Conservation (phyloP, 2,329 filamentous ascomycete genomes). For the Leptographium flavum region DNA sequence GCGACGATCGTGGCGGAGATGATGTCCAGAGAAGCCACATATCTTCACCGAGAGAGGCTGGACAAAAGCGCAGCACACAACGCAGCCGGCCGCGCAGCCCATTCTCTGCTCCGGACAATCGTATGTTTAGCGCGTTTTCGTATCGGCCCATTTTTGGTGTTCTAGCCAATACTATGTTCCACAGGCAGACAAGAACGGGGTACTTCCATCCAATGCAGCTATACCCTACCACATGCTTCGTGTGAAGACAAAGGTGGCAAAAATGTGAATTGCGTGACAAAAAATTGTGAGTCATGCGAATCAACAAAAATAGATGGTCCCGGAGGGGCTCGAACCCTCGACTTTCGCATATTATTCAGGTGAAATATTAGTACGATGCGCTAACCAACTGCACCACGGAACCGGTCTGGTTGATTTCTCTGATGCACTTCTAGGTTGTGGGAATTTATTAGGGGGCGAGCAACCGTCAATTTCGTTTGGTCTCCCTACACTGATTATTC, state of each 20-base stretch:
- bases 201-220: too few relatives aligned
- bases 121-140: too few relatives aligned
- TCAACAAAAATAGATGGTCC: conserved; percentile 7
- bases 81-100: too few relatives aligned
- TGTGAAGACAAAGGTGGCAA: too few relatives aligned
- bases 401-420: conserved; percentile 4
- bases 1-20: not conserved
- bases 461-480: not conserved
- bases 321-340: conserved; percentile 13
- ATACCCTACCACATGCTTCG: too few relatives aligned
- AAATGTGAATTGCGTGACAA: not conserved
- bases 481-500: too few relatives aligned
- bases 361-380: conserved; percentile 13
- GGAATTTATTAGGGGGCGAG: not conserved
- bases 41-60: not conserved
- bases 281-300: not conserved
- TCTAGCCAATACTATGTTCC: too few relatives aligned
- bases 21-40: not conserved
- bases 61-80: too few relatives aligned
- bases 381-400: conserved; percentile 14
- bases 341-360: conserved; percentile 12
- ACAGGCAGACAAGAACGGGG: too few relatives aligned
- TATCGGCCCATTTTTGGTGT: too few relatives aligned
- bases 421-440: not conserved
- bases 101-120: too few relatives aligned